Evolutionary conservation across 345 rosid species (phyloP), one percentile per base, ranked within the genome.

Genomic region (Populus nigra): DNA sequence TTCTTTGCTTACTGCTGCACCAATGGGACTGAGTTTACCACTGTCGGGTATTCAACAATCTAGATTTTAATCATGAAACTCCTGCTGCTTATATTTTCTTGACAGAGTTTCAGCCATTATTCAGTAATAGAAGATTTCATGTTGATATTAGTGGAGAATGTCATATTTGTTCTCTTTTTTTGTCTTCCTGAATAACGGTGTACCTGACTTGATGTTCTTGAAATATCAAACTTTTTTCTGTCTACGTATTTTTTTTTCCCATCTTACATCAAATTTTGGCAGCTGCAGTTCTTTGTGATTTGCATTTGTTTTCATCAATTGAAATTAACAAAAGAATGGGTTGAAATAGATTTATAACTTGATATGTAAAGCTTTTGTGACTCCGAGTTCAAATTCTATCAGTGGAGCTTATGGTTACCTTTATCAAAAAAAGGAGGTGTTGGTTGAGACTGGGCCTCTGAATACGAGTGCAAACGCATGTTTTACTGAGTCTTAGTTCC

Each of bases 111-210:
- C 39, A 62, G 23, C 39, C 10, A 33, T 41, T 71, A 66, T n/a
- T 25, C 49, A 65, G 76, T 49, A 33, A 47, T 47, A n/a, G 39
- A 20, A 62, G 25, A 27, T 20, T 36, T 65, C 25, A 33, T 36
- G 50, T 45, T 72, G 13, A 72, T 49, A 47, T 77, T 41, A 61
- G 62, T 33, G 67, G 65, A 63, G 63, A 35, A 67, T 5, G n/a
- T 9, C 55, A 20, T 62, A 61, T 71, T 35, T 35, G 22, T 10
- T 9, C 47, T 41, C 8, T 5, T 7, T 7, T 33, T 49, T 43
- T 45, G 3, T n/a, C 29, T 55, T 8, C 39, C 35, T 27, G 68
- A 45, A 41, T 20, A 27, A 33, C 27, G 5, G 13, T 53, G 38
- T 47, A 76, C 27, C 35, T 43, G 13, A 17, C 50, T 63, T 71